Evolutionary conservation across 306 rosid species (phyloP), one percentile per base, ranked within the genome.

Genomic region (Inga leiocalycina): DNA sequence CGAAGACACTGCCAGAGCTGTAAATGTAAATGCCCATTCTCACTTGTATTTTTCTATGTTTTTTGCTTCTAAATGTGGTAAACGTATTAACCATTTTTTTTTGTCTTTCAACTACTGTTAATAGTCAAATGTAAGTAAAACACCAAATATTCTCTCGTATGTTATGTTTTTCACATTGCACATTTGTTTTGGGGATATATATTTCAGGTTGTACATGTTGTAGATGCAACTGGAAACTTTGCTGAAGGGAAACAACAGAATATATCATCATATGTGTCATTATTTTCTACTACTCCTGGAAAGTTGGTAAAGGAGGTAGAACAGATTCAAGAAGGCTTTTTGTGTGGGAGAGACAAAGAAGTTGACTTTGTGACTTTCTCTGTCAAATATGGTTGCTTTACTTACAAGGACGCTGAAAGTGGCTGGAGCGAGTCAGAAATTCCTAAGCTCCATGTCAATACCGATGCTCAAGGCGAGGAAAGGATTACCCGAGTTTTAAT

Each of bases 161-260:
- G 45, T 46, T 45, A 39, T 88, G 44, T 45, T 85, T 74, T 59
- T 89, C 45, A 35, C 82, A 59, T 14, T 39, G 24, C 13, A 22
- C 12, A 10, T 35, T 57, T 39, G 8, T 76, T 76, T 59, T 74
- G 62, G 78, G 54, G 71, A 14, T 22, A 22, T 41, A 59, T 13
- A 59, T 83, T 80, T 81, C 89, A 96, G 99, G 98, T 92, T 82
- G 99, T 96, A 48, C 99, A 96, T 83, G 92, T 96, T 69, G 97
- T 96, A 78, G 98, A 96, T 69, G 73, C 94, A 79, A 90, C 94
- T 3, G 81, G 69, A 80, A 86, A 70, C 66, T 71, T 76, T 79
- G 86, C 85, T 83, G 93, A 77, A 82, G 82, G 83, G 61, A 85
- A 81, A 37, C 85, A 81, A 37, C 85, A 82, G 81, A 89, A 88